Evolutionary conservation across 805 yeast species (phyloP), one percentile per base, ranked within the genome.

Genomic region (Yamadazyma olivae): DNA sequence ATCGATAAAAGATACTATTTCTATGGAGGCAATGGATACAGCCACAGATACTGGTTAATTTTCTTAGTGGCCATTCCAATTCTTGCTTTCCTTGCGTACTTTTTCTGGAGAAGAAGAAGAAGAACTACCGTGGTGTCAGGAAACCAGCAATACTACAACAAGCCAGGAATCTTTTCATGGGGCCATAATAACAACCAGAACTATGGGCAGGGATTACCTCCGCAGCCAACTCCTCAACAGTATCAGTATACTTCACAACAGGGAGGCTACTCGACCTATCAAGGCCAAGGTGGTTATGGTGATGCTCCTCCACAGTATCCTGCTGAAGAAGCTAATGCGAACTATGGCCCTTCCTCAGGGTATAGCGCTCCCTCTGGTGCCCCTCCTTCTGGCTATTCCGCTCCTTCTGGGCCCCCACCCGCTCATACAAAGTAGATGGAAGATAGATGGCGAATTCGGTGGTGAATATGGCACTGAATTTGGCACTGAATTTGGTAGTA

Each of bases 261-360:
- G 6, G 6, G n/a, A 12, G 20, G 30, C 13, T n/a, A 27, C 9
- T 17, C 8, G 7, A 6, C 16, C 24, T 21, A 25, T n/a, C n/a
- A n/a, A n/a, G 28, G 7, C 28, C 28, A 25, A 25, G 14, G 20
- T 27, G 32, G 16, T 3, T 43, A 43, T 28, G 46, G 38, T 17
- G 46, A 43, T 14, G 34, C 46, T 9, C 46, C 46, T 2, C 46
- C 46, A 34, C n/a, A 23, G 15, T 43, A 43, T 17, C 46, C 46
- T 13, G 35, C 26, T 1, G 12, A 25, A 6, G 39, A 17, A 20
- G 19, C n/a, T 19, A 23, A n/a, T 29, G 7, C 17, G 6, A 14
- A 14, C n/a, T 18, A 29, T 18, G 23, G 23, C 6, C 14, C 21
- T 12, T 27, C 30, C 14, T 27, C 20, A 9, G 30, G 18, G 15